Conservation (phyloP, 306 rosid genomes). For the Coriaria nepalensis region DNA sequence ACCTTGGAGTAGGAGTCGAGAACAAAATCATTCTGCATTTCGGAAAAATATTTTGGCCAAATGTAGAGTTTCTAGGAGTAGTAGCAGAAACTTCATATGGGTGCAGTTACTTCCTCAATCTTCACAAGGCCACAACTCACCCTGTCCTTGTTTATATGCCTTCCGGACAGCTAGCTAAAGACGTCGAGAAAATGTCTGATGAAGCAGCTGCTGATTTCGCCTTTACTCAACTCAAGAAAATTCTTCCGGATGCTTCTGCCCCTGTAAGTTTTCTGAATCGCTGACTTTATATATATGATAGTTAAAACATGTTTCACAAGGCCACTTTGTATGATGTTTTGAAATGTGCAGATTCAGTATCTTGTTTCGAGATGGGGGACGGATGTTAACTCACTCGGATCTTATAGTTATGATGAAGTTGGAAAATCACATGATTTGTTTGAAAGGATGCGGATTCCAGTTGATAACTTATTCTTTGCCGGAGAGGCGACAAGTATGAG, state of each 20-base stretch:
- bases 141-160: constrained; percentile 98
- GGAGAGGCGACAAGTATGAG: constrained; percentile 84
- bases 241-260: constrained; percentile 85
- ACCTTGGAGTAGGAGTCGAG: constrained; percentile 87
- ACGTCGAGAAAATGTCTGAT: constrained; percentile 98
- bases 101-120: constrained; percentile 98
- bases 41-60: constrained; percentile 92
- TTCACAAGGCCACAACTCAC: constrained; percentile 90
- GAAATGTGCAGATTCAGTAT: constrained; percentile 56
- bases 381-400: constrained; percentile 71
- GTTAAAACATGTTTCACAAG: too few relatives aligned
- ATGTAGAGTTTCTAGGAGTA: constrained; percentile 95
- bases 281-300: not conserved
- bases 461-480: constrained; percentile 91
- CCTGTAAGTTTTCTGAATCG: constrained; percentile 38
- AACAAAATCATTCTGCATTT: constrained; percentile 84
- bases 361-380: constrained; percentile 94
- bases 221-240: constrained; percentile 61
- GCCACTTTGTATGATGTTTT: too few relatives aligned
- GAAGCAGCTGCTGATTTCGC: constrained; percentile 94
- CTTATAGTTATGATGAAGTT: constrained; percentile 81
- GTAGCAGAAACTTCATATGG: constrained; percentile 88
- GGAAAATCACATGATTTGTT: constrained; percentile 85
- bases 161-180: constrained; percentile 93
- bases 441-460: constrained; percentile 82